Percentiles rank a stretch among this genome's conserved stretches.
phyloP scores from a whole-genome alignment of 257 asterid species.

The Verbascum thapsus region DNA sequence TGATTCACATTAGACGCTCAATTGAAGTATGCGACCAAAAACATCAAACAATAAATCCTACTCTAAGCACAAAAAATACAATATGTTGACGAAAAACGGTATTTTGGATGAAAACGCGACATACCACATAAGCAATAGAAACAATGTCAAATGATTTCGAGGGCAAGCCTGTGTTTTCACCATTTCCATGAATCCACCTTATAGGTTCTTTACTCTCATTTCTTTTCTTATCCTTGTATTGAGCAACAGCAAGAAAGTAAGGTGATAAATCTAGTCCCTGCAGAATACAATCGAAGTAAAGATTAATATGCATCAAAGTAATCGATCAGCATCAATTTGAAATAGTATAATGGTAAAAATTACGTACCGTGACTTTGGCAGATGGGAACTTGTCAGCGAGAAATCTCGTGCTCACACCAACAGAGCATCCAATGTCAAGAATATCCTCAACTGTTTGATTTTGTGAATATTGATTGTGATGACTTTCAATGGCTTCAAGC shows the following conservation, averaged over 20 bases:
- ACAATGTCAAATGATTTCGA: constrained; percentile 80
- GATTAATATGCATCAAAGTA: constrained; percentile 7
- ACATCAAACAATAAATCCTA: not conserved
- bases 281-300: constrained; percentile 14
- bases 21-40: not conserved
- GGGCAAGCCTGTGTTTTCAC: constrained; percentile 89
- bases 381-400: constrained; percentile 70
- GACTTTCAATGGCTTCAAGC: constrained; percentile 77
- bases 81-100: not conserved
- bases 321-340: constrained; percentile 1
- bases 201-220: constrained; percentile 43
- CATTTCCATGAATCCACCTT: constrained; percentile 82
- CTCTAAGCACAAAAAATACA: not conserved
- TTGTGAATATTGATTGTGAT: constrained; percentile 57
- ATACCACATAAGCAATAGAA: constrained; percentile 88
- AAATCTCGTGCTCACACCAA: constrained; percentile 84
- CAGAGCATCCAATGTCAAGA: constrained; percentile 93
- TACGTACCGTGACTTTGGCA: constrained; percentile 69
- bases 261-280: constrained; percentile 96
- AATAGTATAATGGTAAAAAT: too few relatives aligned
- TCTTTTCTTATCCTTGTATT: constrained; percentile 62
- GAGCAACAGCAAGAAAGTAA: constrained; percentile 87
- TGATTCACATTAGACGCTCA: not conserved
- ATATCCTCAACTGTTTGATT: constrained; percentile 46
- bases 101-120: constrained; percentile 20